phyloP scores from a whole-genome alignment of 2,329 filamentous ascomycete species.

The Colletotrichum australisinense region DNA sequence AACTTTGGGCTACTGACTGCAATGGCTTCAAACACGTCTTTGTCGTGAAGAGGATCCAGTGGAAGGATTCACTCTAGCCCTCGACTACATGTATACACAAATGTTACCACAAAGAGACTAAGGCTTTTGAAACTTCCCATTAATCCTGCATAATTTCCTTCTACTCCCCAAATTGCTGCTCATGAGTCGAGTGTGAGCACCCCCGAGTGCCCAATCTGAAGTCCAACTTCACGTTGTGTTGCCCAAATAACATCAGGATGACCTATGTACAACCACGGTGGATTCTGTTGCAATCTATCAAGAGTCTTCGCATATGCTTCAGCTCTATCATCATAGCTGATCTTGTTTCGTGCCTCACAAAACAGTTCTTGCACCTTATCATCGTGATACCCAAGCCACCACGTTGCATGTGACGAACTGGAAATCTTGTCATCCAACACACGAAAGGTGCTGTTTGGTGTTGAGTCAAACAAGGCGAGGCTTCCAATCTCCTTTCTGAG shows the following conservation, averaged over 20 bases:
- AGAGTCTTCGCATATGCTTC: constrained; percentile 1
- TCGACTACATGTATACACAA: not conserved
- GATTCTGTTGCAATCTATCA: constrained; percentile 11
- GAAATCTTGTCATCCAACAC: constrained; percentile 19
- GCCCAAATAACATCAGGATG: constrained; percentile 25
- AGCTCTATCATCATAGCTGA: not conserved
- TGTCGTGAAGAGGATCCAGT: no score
- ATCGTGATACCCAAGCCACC: constrained; percentile 23
- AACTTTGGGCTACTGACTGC: not conserved
- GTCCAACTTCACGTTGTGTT: not conserved
- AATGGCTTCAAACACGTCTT: no score
- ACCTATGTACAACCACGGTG: constrained; percentile 9
- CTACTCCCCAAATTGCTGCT: not conserved
- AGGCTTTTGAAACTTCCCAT: not conserved
- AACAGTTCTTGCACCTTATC: constrained; percentile 1
- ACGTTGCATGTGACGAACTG: constrained; percentile 6
- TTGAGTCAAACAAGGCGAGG: constrained; percentile 13
- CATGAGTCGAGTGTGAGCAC: not conserved
- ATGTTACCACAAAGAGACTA: not conserved
- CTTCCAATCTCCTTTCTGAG: constrained; percentile 15
- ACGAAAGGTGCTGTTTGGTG: constrained; percentile 17
- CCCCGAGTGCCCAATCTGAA: constrained; percentile 7
- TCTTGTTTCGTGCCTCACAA: not conserved
- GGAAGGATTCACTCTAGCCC: no score
- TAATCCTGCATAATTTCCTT: not conserved